Evolutionary conservation across 1,139 yeast species (phyloP), one percentile per base, ranked within the genome.

Genomic region (Taphrina flavorubra): DNA sequence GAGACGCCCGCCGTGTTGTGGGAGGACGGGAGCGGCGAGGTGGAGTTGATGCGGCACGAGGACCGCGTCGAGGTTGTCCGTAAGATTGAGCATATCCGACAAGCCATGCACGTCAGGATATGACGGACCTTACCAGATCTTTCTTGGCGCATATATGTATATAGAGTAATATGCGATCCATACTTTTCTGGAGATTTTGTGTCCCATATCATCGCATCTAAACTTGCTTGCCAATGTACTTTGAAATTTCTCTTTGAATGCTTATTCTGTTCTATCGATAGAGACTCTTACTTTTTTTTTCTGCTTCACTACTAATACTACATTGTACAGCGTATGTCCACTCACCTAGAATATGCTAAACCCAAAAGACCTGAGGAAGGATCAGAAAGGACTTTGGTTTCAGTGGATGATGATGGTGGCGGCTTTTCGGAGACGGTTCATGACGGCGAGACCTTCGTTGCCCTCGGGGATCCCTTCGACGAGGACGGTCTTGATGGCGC

Each of bases 341-440:
- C 31, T 25, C 31, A 25, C 4, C 31, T 4, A 25, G 4, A 25
- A 2, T 25, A 25, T 25, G 31, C 31, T 25, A 25, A n/a, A n/a
- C 4, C 31, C 31, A 4, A 25, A 25, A 25, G 2, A 4, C 31
- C 31, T 2, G 31, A 25, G 31, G 31, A 25, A 25, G 31, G 4
- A 4, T 25, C 4, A 25, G 42, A 6, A 14, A 6, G 42, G 42
- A 14, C 2, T 14, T 14, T 39, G 14, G 1, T 39, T 10, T 14
- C 14, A 58, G 14, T 39, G 36, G 53, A 82, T 74, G 18, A 80
- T 83, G 66, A 83, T 85, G 4, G 84, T 80, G 0, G 99, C 96
- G 1, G 99, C 99, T 77, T 94, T 94, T 64, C 84, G 82, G 51
- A 94, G 81, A 73, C 99, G 80, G 77, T 94, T 94, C 97, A 94